Base-by-base conservation (phyloP, 2,329 filamentous ascomycete species). In the Zymoseptoria pseudotritici region DNA sequence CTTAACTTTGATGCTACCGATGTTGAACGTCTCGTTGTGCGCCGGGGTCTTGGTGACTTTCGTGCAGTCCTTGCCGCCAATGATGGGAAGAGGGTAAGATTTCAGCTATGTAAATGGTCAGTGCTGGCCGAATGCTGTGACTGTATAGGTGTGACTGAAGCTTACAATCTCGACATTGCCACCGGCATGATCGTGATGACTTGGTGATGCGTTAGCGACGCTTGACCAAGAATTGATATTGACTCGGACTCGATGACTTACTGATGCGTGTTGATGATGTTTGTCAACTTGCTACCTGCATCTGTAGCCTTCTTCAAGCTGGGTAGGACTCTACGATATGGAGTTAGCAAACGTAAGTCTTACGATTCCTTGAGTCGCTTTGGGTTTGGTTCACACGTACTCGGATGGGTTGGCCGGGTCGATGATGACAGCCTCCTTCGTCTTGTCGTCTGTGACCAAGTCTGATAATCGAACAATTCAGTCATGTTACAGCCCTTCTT, bases 221-320 rank as follows among this genome's bases (percentile, higher is more conserved):
- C 36, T n/a, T n/a, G 1, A 1, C 21, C 1, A 22, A 10, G 9
- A 13, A 49, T 8, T 24, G 3, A 8, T 7, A 11, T n/a, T 13
- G n/a, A 8, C 6, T 21, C 2, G 6, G 24, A 20, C 13, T 49
- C 20, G 17, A 19, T 53, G 22, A 75, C 89, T 76, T 79, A 96
- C 92, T 97, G 93, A 71, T 99, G 94, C 1, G 94, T 99, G 73
- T 99, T 99, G 70, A 97, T 86, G 71, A 99, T 96, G 55, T 87
- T 89, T 22, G 83, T 91, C 63, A 99, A 78, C 68, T 95, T 92
- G 71, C 96, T 90, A 67, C 88, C 87, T 21, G 80, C 77, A 50
- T 85, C 77, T 5, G 90, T 87, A 61, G 89, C 86, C 65, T 91
- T 82, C 72, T 93, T 87, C 56, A 99, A 76, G 9, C 82, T 79